Evolutionary conservation across 164 flowering plant species (phyloP).

Genomic region (Malania oleifera): DNA sequence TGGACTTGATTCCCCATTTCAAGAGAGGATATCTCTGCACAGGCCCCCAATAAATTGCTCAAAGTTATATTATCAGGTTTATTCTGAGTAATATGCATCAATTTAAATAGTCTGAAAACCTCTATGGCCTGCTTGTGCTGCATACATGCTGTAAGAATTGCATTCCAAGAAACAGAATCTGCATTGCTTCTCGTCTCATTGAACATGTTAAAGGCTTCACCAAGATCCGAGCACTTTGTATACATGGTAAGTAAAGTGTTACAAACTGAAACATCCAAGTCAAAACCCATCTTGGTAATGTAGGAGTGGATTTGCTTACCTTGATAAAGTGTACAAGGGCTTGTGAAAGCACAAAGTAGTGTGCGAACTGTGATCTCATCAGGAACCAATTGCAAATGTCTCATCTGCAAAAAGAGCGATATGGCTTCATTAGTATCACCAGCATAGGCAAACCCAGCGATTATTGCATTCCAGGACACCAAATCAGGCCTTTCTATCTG

Average conservation of each 20-base stretch:
- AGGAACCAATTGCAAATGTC: conserved; percentile 37
- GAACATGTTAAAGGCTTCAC: conserved; percentile 37
- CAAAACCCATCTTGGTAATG: conserved; percentile 38
- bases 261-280: conserved; percentile 32
- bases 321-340: conserved; percentile 25
- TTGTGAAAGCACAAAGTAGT: conserved; percentile 48
- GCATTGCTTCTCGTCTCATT: conserved; percentile 27
- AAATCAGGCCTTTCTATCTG: conserved; percentile 52
- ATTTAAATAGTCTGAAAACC: conserved; percentile 34
- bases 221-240: conserved; percentile 38
- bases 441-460: conserved; percentile 44
- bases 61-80: conserved; percentile 48
- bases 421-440: conserved; percentile 40
- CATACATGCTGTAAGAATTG: conserved; percentile 51
- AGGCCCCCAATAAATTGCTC: conserved; percentile 35
- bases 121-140: conserved; percentile 40
- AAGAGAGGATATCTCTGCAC: conserved; percentile 43
- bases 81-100: conserved; percentile 33
- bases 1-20: conserved; percentile 50
- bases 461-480: conserved; percentile 75
- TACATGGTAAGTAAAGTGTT: conserved; percentile 66
- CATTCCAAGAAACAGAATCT: conserved; percentile 68
- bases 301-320: conserved; percentile 55
- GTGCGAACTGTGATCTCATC: conserved; percentile 49
- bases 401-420: conserved; percentile 41